Evolutionary conservation across 371 early-diverging fungal species (phyloP).

Genomic region (Mucor indicus): DNA sequence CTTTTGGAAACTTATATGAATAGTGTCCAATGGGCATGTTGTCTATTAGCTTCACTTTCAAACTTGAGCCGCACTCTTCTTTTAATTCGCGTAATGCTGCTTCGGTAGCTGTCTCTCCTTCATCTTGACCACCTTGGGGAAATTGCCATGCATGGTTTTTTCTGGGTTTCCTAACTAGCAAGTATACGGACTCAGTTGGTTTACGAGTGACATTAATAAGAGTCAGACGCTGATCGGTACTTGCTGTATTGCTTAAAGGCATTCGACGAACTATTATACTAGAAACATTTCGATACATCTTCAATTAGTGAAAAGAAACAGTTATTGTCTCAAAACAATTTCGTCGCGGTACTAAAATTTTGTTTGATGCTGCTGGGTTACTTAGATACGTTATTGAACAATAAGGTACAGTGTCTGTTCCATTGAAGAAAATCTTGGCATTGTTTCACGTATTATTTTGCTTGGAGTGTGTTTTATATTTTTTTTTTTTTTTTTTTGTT

Average conservation of each 20-base stretch:
- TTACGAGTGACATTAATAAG: slow-evolving; percentile 9
- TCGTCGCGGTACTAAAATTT: no score
- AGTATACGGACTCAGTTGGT: slow-evolving; percentile 48
- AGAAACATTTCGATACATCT: slow-evolving; percentile 20
- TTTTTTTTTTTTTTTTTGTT: no score
- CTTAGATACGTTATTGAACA: no score
- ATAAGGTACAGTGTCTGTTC: no score
- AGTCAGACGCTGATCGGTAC: background rate
- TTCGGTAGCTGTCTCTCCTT: slow-evolving; percentile 65
- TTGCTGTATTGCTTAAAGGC: background rate
- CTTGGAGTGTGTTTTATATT: no score
- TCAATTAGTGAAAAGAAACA: no score
- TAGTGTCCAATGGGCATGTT: slow-evolving; percentile 64
- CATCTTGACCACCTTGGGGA: slow-evolving; percentile 69
- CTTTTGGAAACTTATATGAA: slow-evolving; percentile 46
- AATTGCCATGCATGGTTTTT: slow-evolving; percentile 70
- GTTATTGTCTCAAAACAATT: no score
- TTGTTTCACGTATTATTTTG: no score
- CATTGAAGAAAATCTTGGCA: no score
- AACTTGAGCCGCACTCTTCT: slow-evolving; percentile 69
- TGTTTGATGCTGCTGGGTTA: no score
- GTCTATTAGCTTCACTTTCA: slow-evolving; percentile 77
- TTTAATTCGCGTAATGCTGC: slow-evolving; percentile 69
- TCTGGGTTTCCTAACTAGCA: slow-evolving; percentile 70
- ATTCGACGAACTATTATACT: slow-evolving; percentile 13